Conservation (phyloP, 208 protist species). For the Trichomonas tenax region DNA sequence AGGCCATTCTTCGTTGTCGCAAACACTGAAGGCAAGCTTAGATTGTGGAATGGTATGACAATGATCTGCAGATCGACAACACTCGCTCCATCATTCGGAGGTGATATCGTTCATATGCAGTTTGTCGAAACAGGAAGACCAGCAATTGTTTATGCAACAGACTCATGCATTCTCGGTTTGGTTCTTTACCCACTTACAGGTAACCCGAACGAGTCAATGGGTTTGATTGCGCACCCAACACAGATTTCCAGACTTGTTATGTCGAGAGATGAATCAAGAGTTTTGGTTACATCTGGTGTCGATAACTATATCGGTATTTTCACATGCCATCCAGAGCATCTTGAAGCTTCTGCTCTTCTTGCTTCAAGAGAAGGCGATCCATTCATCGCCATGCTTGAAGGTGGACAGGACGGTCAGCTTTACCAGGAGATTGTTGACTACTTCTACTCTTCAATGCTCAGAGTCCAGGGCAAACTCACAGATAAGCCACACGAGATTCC, state of each 20-base stretch:
- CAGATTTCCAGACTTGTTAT: neutral
- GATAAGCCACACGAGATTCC: conserved; percentile 13
- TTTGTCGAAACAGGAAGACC: neutral
- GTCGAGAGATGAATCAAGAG: neutral
- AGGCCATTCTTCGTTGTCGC: neutral
- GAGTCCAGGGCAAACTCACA: conserved; percentile 6
- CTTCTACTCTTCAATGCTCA: neutral
- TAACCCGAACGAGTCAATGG: conserved; percentile 15
- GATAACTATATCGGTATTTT: conserved; percentile 17
- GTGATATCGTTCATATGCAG: neutral
- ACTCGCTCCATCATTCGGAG: neutral
- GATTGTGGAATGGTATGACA: neutral
- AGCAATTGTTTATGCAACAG: neutral
- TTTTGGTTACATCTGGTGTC: neutral
- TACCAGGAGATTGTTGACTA: conserved; percentile 18
- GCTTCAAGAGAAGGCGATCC: neutral
- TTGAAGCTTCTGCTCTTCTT: neutral
- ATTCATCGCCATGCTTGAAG: conserved; percentile 16
- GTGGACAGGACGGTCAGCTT: neutral
- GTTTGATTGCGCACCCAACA: neutral
- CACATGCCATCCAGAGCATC: neutral
- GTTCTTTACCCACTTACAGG: neutral
- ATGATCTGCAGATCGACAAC: neutral
- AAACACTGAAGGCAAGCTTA: neutral
- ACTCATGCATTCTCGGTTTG: neutral